Base-by-base conservation (phyloP, 306 rosid genomes). In the Prunus mume region DNA sequence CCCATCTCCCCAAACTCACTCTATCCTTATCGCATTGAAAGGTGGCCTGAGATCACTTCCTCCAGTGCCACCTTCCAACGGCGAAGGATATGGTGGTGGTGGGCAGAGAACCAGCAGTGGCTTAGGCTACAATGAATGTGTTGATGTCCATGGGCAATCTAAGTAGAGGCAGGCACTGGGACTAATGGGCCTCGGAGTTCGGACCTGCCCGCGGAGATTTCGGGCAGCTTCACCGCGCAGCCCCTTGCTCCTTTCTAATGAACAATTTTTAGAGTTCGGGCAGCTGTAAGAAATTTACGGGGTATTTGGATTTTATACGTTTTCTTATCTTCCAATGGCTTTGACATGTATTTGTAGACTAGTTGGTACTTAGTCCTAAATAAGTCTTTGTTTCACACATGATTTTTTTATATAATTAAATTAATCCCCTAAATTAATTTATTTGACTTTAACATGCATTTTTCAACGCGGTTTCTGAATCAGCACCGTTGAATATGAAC, bases 141-240 rank as follows among this genome's bases (percentile, higher is more conserved):
- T 47, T 17, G 18, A 38, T 47, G 70, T 30, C 15, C 54, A 54
- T 34, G 9, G 47, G 55, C 66, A 51, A 60, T 47, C 67, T 18
- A 18, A 22, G 19, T 24, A 24, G 12, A 15, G 12, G 38, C 38
- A 4, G 3, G 68, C 3, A 32, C 11, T 18, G 20, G 52, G 18
- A 71, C 58, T 62, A 77, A 47, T 38, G 19, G 20, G 70, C 68
- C 81, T 91, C 55, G 91, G 77, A 32, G 74, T 78, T 78, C 82
- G 93, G 63, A 78, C 84, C 89, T 80, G 87, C 91, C 91, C 93
- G 82, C 73, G 45, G 49, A 12, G 77, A 81, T 71, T 75, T 86
- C 81, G 93, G 97, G 91, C 88, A 88, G 89, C 78, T 82, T 83
- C 84, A 85, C 91, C 83, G 27, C 7, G 66, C 52, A 56, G 76